Conservation (phyloP, 106 monocot genomes). For the Chionographis japonica region DNA sequence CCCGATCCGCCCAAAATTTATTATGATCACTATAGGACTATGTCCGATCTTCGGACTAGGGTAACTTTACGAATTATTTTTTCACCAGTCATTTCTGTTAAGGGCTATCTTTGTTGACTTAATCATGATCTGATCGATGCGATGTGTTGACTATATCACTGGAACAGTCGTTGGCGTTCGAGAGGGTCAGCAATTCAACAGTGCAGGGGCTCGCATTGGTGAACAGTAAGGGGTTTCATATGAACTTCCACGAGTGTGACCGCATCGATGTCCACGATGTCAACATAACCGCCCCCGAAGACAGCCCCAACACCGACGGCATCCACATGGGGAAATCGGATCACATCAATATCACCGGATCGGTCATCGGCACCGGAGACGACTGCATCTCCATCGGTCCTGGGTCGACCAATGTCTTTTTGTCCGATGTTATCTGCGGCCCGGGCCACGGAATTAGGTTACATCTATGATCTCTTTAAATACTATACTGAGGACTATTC, state of each 20-base stretch:
- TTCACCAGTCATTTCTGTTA: too few species aligned
- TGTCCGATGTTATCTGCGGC: slow-evolving; percentile 40
- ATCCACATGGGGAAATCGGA: slow-evolving; percentile 49
- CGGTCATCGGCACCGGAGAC: slow-evolving; percentile 53
- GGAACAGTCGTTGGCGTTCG: too few species aligned
- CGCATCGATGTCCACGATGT: slow-evolving; percentile 22
- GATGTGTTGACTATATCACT: too few species aligned
- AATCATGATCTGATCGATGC: too few species aligned
- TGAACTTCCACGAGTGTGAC: slow-evolving; percentile 15
- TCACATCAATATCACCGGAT: slow-evolving; percentile 23
- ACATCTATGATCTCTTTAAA: too few species aligned
- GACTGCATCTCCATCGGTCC: slow-evolving; percentile 76
- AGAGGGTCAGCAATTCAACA: not conserved
- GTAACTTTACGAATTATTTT: too few species aligned
- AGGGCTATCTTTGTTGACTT: too few species aligned
- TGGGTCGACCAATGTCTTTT: slow-evolving; percentile 19
- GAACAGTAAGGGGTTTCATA: slow-evolving; percentile 66
- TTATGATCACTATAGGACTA: too few species aligned
- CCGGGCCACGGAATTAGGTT: slow-evolving; percentile 69
- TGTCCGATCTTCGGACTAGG: too few species aligned
- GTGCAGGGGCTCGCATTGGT: slow-evolving; percentile 43
- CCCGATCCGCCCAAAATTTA: not conserved
- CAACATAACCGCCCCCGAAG: slow-evolving; percentile 40
- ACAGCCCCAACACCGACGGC: slow-evolving; percentile 81
- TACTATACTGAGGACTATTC: too few species aligned